Conservation (phyloP, 768 basidiomycete species). For the Dioszegia crocea region DNA sequence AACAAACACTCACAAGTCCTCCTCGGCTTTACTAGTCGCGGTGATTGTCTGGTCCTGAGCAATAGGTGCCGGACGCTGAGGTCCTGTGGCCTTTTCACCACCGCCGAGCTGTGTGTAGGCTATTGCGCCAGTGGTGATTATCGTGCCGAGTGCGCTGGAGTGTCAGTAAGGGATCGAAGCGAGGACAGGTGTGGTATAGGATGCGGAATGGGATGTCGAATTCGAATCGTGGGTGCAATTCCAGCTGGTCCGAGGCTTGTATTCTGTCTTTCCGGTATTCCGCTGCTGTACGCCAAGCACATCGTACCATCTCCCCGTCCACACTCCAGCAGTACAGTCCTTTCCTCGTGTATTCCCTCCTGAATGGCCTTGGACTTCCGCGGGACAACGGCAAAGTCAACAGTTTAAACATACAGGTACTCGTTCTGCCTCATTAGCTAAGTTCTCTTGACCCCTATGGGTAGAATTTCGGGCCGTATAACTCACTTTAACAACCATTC, state of each 20-base stretch:
- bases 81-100: constrained; percentile 16
- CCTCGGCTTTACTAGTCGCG: constrained; percentile 41
- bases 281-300: too few relatives aligned
- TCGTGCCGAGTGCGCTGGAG: constrained; percentile 46
- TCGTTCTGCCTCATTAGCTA: constrained; percentile 40
- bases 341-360: too few relatives aligned
- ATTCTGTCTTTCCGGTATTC: too few relatives aligned
- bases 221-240: too few relatives aligned
- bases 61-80: constrained; percentile 17
- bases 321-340: too few relatives aligned
- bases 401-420: constrained; percentile 41
- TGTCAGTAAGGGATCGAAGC: background rate
- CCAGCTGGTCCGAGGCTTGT: too few relatives aligned
- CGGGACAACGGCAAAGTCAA: background rate
- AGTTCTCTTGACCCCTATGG: too few relatives aligned
- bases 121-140: constrained; percentile 36
- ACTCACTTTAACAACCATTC: constrained; percentile 48
- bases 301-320: too few relatives aligned
- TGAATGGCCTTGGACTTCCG: too few relatives aligned
- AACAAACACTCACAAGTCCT: constrained; percentile 45
- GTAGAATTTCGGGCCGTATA: too few relatives aligned
- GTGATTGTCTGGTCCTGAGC: constrained; percentile 23
- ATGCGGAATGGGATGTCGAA: background rate
- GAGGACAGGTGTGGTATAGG: background rate
- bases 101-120: constrained; percentile 30